Conservation (phyloP, 768 basidiomycete species). For the Fomitopsis pulvina region DNA sequence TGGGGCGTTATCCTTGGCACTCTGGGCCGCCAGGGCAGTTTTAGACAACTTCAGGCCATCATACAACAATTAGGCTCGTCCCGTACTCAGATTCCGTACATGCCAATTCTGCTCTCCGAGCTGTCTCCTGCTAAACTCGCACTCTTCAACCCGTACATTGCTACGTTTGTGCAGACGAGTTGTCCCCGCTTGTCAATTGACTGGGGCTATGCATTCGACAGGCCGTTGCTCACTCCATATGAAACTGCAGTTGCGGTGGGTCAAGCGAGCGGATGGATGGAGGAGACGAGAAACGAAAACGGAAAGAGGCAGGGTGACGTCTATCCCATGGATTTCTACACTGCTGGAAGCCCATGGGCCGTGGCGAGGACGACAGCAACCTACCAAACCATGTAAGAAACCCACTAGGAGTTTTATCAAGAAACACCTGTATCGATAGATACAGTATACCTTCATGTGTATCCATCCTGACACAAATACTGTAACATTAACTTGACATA, state of each 20-base stretch:
- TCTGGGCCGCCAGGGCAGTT: constrained; percentile 88
- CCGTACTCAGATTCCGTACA: constrained; percentile 55
- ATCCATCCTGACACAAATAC: not conserved
- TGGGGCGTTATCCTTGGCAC: constrained; percentile 97
- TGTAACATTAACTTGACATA: no score
- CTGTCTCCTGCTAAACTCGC: constrained; percentile 92
- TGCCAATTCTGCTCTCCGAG: constrained; percentile 92
- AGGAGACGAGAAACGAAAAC: constrained; percentile 22
- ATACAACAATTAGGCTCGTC: constrained; percentile 59
- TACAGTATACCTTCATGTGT: not conserved
- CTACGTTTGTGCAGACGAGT: constrained; percentile 92
- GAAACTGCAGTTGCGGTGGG: constrained; percentile 87
- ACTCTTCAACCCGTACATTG: constrained; percentile 74
- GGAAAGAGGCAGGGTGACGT: constrained; percentile 30
- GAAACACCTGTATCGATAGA: not conserved
- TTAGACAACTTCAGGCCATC: constrained; percentile 83
- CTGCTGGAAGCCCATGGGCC: constrained; percentile 74
- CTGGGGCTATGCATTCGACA: constrained; percentile 95
- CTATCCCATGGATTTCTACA: constrained; percentile 98
- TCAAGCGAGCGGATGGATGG: constrained; percentile 59
- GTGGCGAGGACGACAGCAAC: constrained; percentile 50
- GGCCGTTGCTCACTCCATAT: constrained; percentile 87
- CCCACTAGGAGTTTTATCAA: not conserved
- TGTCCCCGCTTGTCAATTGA: constrained; percentile 96
- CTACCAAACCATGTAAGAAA: constrained; percentile 23